These are phyloP conservation scores for Euclidium syriacum DNA, from an alignment of 345 rosid genomes.

Conservation along the genomic window DNA sequence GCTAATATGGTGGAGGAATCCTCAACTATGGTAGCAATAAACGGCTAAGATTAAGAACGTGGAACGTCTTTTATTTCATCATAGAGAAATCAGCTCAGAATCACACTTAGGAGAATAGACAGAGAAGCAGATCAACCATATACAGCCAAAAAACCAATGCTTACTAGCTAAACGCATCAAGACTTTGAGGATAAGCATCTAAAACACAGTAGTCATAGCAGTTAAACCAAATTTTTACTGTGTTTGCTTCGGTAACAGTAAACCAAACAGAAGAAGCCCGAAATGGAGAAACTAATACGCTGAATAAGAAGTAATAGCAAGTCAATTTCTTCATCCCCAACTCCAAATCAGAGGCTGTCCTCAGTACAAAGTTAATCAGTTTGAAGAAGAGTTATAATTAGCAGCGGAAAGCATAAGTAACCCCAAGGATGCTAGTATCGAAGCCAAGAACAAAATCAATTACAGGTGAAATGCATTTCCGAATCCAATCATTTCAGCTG, in stretches of 20 bases:
- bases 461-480: not conserved
- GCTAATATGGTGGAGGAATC: not conserved
- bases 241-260: too few species aligned
- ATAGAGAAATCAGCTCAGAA: not conserved
- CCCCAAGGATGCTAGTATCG: not conserved
- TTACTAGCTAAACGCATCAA: not conserved
- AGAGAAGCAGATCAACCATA: not conserved
- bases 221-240: too few species aligned
- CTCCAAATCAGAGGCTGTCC: not conserved
- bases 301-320: not conserved
- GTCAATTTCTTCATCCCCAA: not conserved
- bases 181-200: not conserved
- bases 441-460: not conserved
- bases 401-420: not conserved
- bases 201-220: not conserved
- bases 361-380: too few species aligned
- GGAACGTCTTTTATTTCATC: not conserved
- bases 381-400: not conserved
- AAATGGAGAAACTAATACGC: not conserved
- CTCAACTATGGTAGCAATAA: not conserved
- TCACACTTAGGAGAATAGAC: not conserved
- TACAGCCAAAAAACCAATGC: too few species aligned
- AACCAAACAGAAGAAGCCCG: not conserved
- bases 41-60: not conserved
- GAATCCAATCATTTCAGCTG: not conserved